Evolutionary conservation across 2,329 filamentous ascomycete species (phyloP), one percentile per base, ranked within the genome.

Genomic region (Sporothrix humicola): DNA sequence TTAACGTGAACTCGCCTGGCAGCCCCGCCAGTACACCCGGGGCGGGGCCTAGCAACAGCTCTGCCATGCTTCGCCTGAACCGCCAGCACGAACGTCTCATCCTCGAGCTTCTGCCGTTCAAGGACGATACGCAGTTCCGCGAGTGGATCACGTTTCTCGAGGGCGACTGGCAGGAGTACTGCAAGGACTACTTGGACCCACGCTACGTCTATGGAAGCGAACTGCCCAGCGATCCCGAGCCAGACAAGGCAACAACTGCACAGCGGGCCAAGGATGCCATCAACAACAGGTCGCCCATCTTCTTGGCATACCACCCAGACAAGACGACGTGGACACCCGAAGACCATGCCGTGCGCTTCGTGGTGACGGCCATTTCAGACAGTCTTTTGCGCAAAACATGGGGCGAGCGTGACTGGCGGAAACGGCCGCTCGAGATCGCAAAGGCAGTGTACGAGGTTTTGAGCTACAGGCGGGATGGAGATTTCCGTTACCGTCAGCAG

Each of bases 321-420:
- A 83, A 83, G 79, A 73, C 74, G 2, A 77, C 73, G 37, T 83
- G 82, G 82, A 79, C 79, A 23, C 66, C 75, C 58, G 79, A 82
- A 68, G 82, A 84, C 73, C 82, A 84, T 74, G 76, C 81, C 63
- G 78, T 82, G 56, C 81, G 82, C 50, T 84, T 84, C 78, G 80
- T 84, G 54, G 78, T 78, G 59, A 80, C 79, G 37, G 78, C 82
- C 50, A 74, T 82, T n/a, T 72, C 73, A 37, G 81, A 83, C 75
- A 82, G 81, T 71, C 76, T 81, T 75, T 76, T 83, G 63, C 78
- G 77, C 71, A 75, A 76, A 44, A 48, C 81, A 74, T 83, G 81
- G 82, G 76, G 76, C 59, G 78, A 80, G 37, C 75, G 71, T 13
- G 79, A 81, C 23, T 81, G 79, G 80, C 79, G 78, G 73, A 80